phyloP scores from a whole-genome alignment of 768 basidiomycete species.

The Macrolepiota fuliginosa region DNA sequence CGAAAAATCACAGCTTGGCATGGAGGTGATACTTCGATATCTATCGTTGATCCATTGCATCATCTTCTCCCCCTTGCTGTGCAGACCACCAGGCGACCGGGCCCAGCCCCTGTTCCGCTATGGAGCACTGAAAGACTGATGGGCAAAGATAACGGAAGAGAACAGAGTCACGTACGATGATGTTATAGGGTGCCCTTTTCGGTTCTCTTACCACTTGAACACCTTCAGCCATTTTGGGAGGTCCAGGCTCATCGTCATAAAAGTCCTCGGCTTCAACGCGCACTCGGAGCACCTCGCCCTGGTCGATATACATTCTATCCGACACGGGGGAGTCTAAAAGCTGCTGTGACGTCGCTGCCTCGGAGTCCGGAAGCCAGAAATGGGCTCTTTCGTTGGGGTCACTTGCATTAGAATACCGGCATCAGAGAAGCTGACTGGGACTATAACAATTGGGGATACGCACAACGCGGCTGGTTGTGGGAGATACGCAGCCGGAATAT shows the following conservation, averaged over 20 bases:
- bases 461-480: conserved; percentile 83
- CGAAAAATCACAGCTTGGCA: neutral
- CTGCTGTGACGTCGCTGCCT: conserved; percentile 50
- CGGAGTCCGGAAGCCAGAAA: conserved; percentile 75
- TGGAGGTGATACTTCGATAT: neutral
- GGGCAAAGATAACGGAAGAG: neutral
- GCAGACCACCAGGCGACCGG: conserved; percentile 75
- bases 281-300: conserved; percentile 71
- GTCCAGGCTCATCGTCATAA: conserved; percentile 83
- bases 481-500: conserved; percentile 75
- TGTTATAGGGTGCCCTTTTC: conserved; percentile 61
- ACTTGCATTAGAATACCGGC: conserved; percentile 31
- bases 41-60: conserved; percentile 44
- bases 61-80: conserved; percentile 36
- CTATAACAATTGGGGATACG: conserved; percentile 23
- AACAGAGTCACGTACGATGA: conserved; percentile 48
- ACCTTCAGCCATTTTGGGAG: conserved; percentile 72
- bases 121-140: conserved; percentile 59
- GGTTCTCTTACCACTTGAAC: conserved; percentile 50
- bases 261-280: conserved; percentile 83
- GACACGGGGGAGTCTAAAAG: conserved; percentile 66
- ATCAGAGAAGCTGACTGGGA: neutral
- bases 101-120: conserved; percentile 80
- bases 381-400: conserved; percentile 81
- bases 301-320: conserved; percentile 80